phyloP scores from a whole-genome alignment of 2,329 filamentous ascomycete genomes.

The Aspergillus quadricinctus region DNA sequence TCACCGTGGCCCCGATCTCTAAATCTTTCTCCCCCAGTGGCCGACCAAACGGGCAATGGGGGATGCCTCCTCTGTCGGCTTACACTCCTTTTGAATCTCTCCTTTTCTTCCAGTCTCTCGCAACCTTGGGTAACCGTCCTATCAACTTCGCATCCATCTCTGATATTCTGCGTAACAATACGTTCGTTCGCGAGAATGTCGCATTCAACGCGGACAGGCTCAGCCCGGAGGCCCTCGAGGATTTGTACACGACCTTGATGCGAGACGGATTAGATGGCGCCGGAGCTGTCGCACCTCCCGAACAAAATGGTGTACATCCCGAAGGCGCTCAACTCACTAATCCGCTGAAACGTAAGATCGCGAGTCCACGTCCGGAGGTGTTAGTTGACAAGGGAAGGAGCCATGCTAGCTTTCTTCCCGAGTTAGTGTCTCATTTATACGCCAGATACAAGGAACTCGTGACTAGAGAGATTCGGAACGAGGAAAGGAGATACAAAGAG shows the following conservation, averaged over 20 bases:
- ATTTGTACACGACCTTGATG: constrained; percentile 72
- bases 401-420: constrained; percentile 64
- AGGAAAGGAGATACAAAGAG: constrained; percentile 64
- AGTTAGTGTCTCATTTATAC: constrained; percentile 70
- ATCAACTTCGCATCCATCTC: constrained; percentile 69
- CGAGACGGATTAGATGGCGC: constrained; percentile 62
- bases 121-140: constrained; percentile 61
- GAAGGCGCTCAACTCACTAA: constrained; percentile 38
- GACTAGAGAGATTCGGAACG: constrained; percentile 66
- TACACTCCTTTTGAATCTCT: constrained; percentile 85
- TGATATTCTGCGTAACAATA: constrained; percentile 67
- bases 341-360: constrained; percentile 71
- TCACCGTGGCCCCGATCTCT: constrained; percentile 37
- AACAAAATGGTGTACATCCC: constrained; percentile 27
- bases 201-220: constrained; percentile 71
- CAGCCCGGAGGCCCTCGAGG: constrained; percentile 70
- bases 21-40: constrained; percentile 31
- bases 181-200: constrained; percentile 64
- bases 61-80: constrained; percentile 57
- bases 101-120: constrained; percentile 76
- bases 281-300: constrained; percentile 26
- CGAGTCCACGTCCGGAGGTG: constrained; percentile 59
- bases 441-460: constrained; percentile 66
- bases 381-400: constrained; percentile 60
- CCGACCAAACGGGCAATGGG: constrained; percentile 41